Evolutionary conservation across 2,329 filamentous ascomycete species (phyloP).

Genomic region (Teratosphaeria viscida): DNA sequence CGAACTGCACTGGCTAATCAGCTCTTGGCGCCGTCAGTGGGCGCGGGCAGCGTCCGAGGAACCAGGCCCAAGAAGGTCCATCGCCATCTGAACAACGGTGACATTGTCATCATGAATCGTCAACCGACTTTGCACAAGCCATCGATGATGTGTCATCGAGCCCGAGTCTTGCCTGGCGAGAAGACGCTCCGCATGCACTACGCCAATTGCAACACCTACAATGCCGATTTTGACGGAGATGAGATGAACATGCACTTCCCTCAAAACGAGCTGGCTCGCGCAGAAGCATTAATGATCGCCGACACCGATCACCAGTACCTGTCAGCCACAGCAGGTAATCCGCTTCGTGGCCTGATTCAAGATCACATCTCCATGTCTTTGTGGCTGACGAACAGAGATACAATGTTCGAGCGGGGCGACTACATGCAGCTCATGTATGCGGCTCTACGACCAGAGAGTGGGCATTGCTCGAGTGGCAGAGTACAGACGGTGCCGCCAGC

Average conservation of each 20-base stretch:
- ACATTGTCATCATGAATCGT: conserved; percentile 97
- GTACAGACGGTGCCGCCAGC: conserved; percentile 74
- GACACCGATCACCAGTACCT: conserved; percentile 97
- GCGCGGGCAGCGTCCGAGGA: conserved; percentile 53
- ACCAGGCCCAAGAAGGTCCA: conserved; percentile 92
- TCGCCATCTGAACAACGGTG: conserved; percentile 88
- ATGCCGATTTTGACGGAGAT: conserved; percentile 97
- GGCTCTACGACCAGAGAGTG: conserved; percentile 78
- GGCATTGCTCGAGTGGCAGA: conserved; percentile 72
- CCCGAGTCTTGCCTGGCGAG: conserved; percentile 82
- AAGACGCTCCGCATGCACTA: conserved; percentile 99
- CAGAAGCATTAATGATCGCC: conserved; percentile 84
- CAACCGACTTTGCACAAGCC: conserved; percentile 97
- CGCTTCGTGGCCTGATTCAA: conserved; percentile 89
- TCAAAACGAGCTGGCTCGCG: conserved; percentile 87
- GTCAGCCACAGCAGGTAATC: conserved; percentile 85
- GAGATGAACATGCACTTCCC: conserved; percentile 99
- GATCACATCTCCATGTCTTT: conserved; percentile 96
- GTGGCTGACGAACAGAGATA: conserved; percentile 80
- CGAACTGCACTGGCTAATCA: conserved; percentile 85
- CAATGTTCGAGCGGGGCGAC: conserved; percentile 75
- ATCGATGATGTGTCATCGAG: conserved; percentile 96
- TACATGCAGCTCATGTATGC: conserved; percentile 93
- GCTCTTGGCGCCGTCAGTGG: conserved; percentile 64
- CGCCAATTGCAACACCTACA: conserved; percentile 98